Conservation (phyloP, 2,329 filamentous ascomycete genomes). For the Alternaria postmessia region DNA sequence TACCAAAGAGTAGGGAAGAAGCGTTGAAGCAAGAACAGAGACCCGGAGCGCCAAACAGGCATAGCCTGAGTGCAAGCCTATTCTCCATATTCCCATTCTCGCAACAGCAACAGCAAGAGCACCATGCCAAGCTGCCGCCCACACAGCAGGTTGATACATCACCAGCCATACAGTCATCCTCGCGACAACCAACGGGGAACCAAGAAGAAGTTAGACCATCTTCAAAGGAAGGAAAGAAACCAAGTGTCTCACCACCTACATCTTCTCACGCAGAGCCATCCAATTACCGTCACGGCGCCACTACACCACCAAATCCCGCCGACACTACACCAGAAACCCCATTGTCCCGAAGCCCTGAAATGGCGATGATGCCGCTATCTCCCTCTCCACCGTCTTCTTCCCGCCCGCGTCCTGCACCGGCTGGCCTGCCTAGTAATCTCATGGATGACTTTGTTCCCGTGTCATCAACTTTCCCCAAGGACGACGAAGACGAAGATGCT, state of each 20-base stretch:
- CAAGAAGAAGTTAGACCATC: not conserved
- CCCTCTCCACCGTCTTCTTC: conserved; percentile 26
- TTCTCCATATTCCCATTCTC: conserved; percentile 50
- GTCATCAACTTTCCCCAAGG: conserved; percentile 25
- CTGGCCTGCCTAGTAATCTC: conserved; percentile 41
- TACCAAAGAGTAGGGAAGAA: conserved; percentile 11
- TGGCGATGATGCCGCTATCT: conserved; percentile 46
- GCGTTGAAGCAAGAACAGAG: conserved; percentile 18
- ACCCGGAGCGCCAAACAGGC: conserved; percentile 37
- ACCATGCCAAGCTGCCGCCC: conserved; percentile 38
- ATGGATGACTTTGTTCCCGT: conserved; percentile 49
- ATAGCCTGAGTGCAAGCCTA: conserved; percentile 45
- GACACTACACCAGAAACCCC: conserved; percentile 11
- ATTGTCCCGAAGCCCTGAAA: conserved; percentile 34
- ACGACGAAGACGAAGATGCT: conserved; percentile 41
- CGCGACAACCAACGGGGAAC: not conserved
- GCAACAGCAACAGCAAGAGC: conserved; percentile 41
- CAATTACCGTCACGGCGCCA: not conserved
- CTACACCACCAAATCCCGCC: conserved; percentile 17
- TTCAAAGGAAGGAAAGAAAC: conserved; percentile 7
- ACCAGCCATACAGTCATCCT: conserved; percentile 5
- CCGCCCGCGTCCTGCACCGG: conserved; percentile 22
- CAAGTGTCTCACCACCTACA: not conserved
- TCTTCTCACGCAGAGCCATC: not conserved
- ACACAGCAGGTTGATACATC: conserved; percentile 27